These are phyloP conservation scores for Phragmites australis DNA, from an alignment of 176 grass and related monocot species.

Conservation along the genomic window DNA sequence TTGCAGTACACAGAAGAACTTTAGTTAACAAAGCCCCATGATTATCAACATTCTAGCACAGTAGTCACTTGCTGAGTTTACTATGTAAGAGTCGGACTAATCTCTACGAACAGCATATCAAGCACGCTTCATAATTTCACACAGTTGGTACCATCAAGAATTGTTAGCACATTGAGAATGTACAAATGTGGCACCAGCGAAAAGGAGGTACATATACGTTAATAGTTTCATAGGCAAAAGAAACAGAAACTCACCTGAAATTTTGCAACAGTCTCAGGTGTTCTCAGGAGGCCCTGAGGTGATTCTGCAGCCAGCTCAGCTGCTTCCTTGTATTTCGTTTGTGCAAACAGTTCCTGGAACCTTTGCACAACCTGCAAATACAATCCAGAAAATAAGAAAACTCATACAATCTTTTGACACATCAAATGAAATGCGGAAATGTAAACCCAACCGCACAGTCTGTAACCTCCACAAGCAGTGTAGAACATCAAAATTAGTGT, in stretches of 20 bases:
- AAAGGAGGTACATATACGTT: background rate
- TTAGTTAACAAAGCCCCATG: slow-evolving; percentile 32
- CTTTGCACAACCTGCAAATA: slow-evolving; percentile 85
- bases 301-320: slow-evolving; percentile 96
- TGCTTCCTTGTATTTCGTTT: slow-evolving; percentile 99
- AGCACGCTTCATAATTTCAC: background rate
- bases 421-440: background rate
- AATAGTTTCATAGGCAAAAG: background rate
- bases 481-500: background rate
- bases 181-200: background rate
- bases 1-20: background rate
- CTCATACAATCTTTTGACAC: background rate
- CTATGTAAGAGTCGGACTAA: background rate
- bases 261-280: slow-evolving; percentile 88
- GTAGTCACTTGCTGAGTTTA: slow-evolving; percentile 3
- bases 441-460: background rate
- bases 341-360: slow-evolving; percentile 89
- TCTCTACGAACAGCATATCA: background rate
- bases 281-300: slow-evolving; percentile 86
- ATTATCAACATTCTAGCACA: slow-evolving; percentile 53
- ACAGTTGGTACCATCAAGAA: background rate
- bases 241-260: slow-evolving; percentile 70
- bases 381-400: slow-evolving; percentile 20
- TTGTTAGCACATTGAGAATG: background rate
- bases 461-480: background rate